Base-by-base conservation (phyloP, 2,329 filamentous ascomycete species). In the Colletotrichum sp. region DNA sequence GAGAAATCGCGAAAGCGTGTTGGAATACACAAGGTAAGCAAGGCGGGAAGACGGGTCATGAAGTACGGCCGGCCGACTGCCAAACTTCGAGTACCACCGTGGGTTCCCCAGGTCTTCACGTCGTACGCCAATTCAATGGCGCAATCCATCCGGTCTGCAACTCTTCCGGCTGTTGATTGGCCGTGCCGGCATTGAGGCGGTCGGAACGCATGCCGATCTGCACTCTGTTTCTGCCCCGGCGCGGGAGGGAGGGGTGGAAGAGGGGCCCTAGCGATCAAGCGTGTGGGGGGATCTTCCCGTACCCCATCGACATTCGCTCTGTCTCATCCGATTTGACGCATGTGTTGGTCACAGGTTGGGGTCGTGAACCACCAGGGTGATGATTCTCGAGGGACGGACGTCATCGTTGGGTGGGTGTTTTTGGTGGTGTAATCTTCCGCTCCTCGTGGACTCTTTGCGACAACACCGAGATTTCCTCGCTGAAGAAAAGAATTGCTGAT, bases 171-270 rank as follows among this genome's bases (percentile, higher is more conserved):
- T 25, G 22, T 68, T 44, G 64, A 76, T 76, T 76, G 73, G 73
- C 32, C 22, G 49, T 22, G 64, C 16, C n/a, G 27, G 44, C 57
- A 34, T 64, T 49, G 27, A 59, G 27, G 70, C 34, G 57, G 57
- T n/a, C 16, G 64, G 44, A 30, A 61, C n/a, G 29, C 32, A 64
- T 65, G 73, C 70, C 59, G 73, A 73, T 76, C 64, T 52, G 70
- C 44, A 73, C 64, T 73, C 32, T 65, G 16, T 59, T 69, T 39
- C 29, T 63, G 44, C 49, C 29, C 30, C 27, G 22, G 65, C 61
- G 11, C 39, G 52, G 34, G 32, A 44, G 30, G 68, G 59, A 59
- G 32, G 57, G 61, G 57, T 44, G 39, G 64, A 19, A 49, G 32
- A 49, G 57, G 34, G 36, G 57, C 19, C 70, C 59, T 65, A 49